Base-by-base conservation (phyloP, 768 basidiomycete genomes). In the Gelatoporia subvermispora region DNA sequence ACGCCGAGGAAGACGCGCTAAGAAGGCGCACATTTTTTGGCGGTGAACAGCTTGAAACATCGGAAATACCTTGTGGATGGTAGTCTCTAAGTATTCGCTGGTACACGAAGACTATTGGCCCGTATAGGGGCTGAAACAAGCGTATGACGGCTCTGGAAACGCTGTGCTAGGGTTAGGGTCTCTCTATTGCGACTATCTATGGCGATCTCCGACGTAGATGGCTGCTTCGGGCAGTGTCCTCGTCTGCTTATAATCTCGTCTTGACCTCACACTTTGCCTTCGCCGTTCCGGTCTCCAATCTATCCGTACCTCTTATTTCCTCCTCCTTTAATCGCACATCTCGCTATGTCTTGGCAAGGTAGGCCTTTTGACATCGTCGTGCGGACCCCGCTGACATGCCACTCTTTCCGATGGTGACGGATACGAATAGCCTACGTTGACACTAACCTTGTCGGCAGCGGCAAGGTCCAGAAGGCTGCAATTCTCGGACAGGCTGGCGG, bases 281-380 rank as follows among this genome's bases (percentile, higher is more conserved):
- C 41, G 41, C 39, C 53, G 50, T 38, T 34, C 38, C 45, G 23
- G 20, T 45, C 48, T 36, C 48, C 43, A 31, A 35, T 44, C 39
- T 43, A 43, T 41, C 45, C 40, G 41, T 37, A 25, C 40, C 39
- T 47, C 45, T 40, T 20, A 40, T 28, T 54, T 46, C 41, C 35
- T 47, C 39, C 35, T 54, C 45, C 42, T 45, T 47, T 7, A n/a
- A 20, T 53, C 44, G 31, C 45, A 22, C 31, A 10, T 31, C 24
- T 54, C 40, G 60, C 49, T 40, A 85, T 87, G 85, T 85, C 84
- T 60, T 86, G 85, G 84, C 82, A 85, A 82, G 54, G 84, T 88
- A 52, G 31, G 36, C 28, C 9, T 23, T 34, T 35, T 35, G 18
- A 10, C 13, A 20, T 16, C 18, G 10, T 44, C 15, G 8, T 8